These are phyloP conservation scores for Chenopodium formosanum DNA, from an alignment of 148 eudicot species.

Conservation along the genomic window DNA sequence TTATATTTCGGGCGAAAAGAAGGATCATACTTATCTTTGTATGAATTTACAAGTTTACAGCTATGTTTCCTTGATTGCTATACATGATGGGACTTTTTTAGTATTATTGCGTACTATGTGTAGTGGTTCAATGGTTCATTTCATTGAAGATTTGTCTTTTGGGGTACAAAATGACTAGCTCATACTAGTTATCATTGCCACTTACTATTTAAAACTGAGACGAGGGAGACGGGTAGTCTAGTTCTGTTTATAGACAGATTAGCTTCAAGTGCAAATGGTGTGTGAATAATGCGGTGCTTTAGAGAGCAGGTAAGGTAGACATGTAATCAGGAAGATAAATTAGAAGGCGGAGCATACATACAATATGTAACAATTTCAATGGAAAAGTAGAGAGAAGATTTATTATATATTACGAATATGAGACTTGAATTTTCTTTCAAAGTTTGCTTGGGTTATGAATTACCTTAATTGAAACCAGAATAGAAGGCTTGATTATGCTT, in stretches of 20 bases:
- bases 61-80: background rate
- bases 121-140: too few relatives aligned
- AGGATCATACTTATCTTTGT: background rate
- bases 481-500: slow-evolving; percentile 1
- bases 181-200: background rate
- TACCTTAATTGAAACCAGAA: background rate
- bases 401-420: background rate
- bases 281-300: background rate
- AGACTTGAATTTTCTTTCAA: background rate
- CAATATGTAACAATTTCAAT: background rate
- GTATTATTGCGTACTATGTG: background rate
- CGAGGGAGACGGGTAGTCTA: background rate
- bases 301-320: background rate
- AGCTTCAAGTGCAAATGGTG: background rate
- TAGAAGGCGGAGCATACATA: background rate
- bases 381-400: background rate
- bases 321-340: background rate
- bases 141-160: background rate
- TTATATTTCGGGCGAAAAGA: background rate
- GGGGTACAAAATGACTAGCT: background rate
- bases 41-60: background rate
- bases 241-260: background rate
- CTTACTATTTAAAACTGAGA: background rate
- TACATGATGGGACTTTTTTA: background rate
- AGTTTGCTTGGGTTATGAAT: background rate